Conservation (phyloP, 1,139 yeast genomes). For the Pichia sp. region DNA sequence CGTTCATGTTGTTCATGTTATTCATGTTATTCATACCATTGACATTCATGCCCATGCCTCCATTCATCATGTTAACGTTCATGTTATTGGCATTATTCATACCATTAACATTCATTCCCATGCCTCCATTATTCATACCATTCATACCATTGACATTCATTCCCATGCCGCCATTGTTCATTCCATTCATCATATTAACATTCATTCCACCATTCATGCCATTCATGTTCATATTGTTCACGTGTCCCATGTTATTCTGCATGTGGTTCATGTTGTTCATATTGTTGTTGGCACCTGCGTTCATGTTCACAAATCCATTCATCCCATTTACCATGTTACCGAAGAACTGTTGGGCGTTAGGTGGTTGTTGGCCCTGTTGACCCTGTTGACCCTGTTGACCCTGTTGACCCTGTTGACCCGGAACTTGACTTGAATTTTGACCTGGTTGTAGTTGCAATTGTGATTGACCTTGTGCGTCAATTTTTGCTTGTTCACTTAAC, state of each 20-base stretch:
- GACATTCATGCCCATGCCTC: not conserved
- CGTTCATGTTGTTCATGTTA: constrained; percentile 1
- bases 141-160: constrained; percentile 1
- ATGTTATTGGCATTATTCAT: not conserved
- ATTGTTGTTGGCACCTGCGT: not conserved
- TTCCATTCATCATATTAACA: constrained; percentile 1
- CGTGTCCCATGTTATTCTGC: constrained; percentile 1
- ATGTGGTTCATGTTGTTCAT: not conserved
- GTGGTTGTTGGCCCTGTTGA: too few relatives aligned
- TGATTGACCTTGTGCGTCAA: constrained; percentile 1
- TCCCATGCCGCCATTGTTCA: constrained; percentile 1
- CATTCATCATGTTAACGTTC: not conserved
- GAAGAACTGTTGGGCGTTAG: too few relatives aligned
- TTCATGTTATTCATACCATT: not conserved
- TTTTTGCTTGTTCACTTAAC: too few relatives aligned
- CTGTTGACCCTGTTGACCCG: constrained; percentile 1
- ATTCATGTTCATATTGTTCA: not conserved
- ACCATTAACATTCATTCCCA: not conserved
- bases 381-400: constrained; percentile 1
- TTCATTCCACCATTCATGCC: constrained; percentile 1
- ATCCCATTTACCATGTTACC: too few relatives aligned
- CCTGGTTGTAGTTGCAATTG: constrained; percentile 1
- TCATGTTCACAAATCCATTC: too few relatives aligned
- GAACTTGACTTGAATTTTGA: not conserved
- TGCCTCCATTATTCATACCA: constrained; percentile 1